A percentile compares a stretch with the other conserved stretches of the same genome.
phyloP scores from a whole-genome alignment of 2,329 filamentous ascomycete species.

The Xylariaceae sp. region DNA sequence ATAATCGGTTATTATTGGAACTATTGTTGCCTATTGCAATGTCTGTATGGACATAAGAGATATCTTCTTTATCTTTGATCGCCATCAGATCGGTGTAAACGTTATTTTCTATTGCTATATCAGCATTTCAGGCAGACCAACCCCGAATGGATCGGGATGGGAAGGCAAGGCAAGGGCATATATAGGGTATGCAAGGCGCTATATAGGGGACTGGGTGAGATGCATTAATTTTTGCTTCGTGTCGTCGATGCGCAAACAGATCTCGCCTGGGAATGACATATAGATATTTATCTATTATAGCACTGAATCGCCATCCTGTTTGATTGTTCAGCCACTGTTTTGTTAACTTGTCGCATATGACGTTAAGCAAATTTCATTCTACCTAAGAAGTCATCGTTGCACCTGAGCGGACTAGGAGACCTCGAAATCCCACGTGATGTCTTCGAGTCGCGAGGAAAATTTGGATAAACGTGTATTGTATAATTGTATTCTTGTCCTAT shows the following conservation, averaged over 20 bases:
- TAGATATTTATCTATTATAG: constrained; percentile 21
- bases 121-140: constrained; percentile 13
- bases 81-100: constrained; percentile 13
- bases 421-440: too few species aligned
- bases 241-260: constrained; percentile 1
- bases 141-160: constrained; percentile 9
- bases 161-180: constrained; percentile 19
- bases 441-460: too few species aligned
- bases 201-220: constrained; percentile 11
- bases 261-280: constrained; percentile 15
- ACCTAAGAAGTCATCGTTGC: too few species aligned
- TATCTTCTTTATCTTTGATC: constrained; percentile 18
- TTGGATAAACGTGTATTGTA: too few species aligned
- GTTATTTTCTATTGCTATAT: constrained; percentile 17
- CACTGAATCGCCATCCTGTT: background rate
- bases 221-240: constrained; percentile 9
- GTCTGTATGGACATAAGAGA: constrained; percentile 17
- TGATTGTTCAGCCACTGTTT: background rate
- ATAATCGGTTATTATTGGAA: constrained; percentile 9
- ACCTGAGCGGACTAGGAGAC: too few species aligned
- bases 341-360: too few species aligned
- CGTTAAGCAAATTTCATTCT: too few species aligned
- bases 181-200: constrained; percentile 24
- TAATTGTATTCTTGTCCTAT: too few species aligned
- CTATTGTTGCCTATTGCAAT: constrained; percentile 8